Conservation (phyloP, 768 basidiomycete species). For the Chlorophyllum brunneum region DNA sequence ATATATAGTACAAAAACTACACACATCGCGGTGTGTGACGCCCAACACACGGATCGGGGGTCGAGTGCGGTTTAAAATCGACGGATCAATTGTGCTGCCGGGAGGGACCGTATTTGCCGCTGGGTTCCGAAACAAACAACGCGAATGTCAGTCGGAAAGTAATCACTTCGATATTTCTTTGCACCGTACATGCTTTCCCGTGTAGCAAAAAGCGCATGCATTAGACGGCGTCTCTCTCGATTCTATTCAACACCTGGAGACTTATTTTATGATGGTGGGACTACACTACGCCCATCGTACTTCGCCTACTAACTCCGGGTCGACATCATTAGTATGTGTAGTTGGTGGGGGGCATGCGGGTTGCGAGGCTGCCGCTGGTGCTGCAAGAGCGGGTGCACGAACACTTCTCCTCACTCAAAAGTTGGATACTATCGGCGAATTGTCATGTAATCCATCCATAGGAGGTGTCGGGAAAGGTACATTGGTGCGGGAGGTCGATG, state of each 20-base stretch:
- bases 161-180: background rate
- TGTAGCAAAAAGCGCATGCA: background rate
- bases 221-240: background rate
- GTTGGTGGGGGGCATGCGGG: conserved; percentile 94
- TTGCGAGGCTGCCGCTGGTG: conserved; percentile 85
- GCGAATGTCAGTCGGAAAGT: background rate
- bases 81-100: no score
- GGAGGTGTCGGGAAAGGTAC: conserved; percentile 93
- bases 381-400: conserved; percentile 78
- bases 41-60: no score
- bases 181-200: background rate
- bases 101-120: no score
- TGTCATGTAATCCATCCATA: conserved; percentile 91
- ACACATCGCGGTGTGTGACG: no score
- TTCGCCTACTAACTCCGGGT: background rate
- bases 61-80: no score
- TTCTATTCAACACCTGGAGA: background rate
- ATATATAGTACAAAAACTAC: no score
- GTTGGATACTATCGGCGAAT: conserved; percentile 71
- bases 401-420: conserved; percentile 82
- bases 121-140: conserved; percentile 2
- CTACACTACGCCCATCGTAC: background rate
- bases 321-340: conserved; percentile 60
- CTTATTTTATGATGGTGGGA: conserved; percentile 14
- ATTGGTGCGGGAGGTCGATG: conserved; percentile 87